phyloP scores from a whole-genome alignment of 345 rosid genomes.

The Hibiscus mutabilis region DNA sequence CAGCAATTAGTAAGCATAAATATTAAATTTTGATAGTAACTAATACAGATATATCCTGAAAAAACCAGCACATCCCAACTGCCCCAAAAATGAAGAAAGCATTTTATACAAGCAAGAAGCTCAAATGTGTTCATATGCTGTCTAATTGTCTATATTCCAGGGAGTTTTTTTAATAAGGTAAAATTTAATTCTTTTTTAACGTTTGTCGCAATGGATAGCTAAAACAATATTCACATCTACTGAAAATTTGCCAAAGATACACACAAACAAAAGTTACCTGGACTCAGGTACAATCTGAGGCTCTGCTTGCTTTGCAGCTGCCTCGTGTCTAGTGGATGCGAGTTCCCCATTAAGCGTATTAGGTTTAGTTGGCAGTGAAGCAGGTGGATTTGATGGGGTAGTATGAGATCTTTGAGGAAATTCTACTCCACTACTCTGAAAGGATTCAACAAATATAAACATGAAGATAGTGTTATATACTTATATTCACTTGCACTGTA shows the following conservation, averaged over 20 bases:
- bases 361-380: conserved; percentile 33
- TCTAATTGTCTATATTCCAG: neutral
- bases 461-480: no score
- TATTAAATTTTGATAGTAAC: neutral
- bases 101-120: neutral
- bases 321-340: conserved; percentile 44
- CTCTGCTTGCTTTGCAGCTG: conserved; percentile 33
- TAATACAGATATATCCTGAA: neutral
- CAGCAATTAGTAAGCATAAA: neutral
- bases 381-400: conserved; percentile 27
- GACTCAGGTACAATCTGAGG: conserved; percentile 58
- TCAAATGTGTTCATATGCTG: neutral
- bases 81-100: neutral
- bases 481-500: no score
- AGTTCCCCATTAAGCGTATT: conserved; percentile 54
- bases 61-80: neutral
- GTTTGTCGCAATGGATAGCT: neutral
- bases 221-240: neutral
- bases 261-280: conserved; percentile 49
- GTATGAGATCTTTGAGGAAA: conserved; percentile 56
- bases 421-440: conserved; percentile 76
- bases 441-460: conserved; percentile 2
- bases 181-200: neutral
- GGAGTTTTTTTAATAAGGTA: neutral
- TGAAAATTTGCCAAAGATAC: neutral